Conservation (phyloP, 441 rosid genomes). For the Croton setiger region DNA sequence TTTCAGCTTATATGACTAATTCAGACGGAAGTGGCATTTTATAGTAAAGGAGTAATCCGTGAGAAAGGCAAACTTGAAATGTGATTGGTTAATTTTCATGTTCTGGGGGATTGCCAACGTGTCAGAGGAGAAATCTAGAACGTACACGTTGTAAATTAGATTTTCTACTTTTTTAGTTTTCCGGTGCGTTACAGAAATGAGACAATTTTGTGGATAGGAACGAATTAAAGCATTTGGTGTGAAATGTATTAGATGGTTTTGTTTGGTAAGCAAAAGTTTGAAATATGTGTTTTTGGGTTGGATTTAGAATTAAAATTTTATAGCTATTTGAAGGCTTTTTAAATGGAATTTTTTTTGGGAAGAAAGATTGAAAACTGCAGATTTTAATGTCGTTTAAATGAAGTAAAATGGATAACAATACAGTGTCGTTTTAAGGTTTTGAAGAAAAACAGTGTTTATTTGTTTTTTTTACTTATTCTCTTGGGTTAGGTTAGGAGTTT, state of each 20-base stretch:
- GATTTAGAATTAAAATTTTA: slow-evolving; percentile 17
- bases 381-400: slow-evolving; percentile 22
- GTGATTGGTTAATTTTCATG: slow-evolving; percentile 18
- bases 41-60: slow-evolving; percentile 26
- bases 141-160: slow-evolving; percentile 45
- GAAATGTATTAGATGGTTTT: slow-evolving; percentile 6
- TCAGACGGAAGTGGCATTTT: slow-evolving; percentile 3
- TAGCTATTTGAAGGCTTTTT: background rate
- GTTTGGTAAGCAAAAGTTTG: background rate
- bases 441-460: slow-evolving; percentile 9
- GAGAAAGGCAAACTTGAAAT: background rate
- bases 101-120: slow-evolving; percentile 37
- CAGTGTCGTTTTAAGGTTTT: background rate
- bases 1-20: too few species aligned
- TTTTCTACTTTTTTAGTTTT: background rate
- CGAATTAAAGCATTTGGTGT: background rate
- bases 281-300: slow-evolving; percentile 38
- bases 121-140: slow-evolving; percentile 25
- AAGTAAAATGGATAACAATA: slow-evolving; percentile 15
- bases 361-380: slow-evolving; percentile 18
- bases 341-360: background rate
- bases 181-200: background rate
- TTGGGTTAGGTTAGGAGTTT: background rate
- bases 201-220: slow-evolving; percentile 5
- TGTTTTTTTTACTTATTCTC: background rate